These are phyloP conservation scores for Pyrus betulifolia DNA, from an alignment of 306 rosid genomes.

Conservation along the genomic window DNA sequence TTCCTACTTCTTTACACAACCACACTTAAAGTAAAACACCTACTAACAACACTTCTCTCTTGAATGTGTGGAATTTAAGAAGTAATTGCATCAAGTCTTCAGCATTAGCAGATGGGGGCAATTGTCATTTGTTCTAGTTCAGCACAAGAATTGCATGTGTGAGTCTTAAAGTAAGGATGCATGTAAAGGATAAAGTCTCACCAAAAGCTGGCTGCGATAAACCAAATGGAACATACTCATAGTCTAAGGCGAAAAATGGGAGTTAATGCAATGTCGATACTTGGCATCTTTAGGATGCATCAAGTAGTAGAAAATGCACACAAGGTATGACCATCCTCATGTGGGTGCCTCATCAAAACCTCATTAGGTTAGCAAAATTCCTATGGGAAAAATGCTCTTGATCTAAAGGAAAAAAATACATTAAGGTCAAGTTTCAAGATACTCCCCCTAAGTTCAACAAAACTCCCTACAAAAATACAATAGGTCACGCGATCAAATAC, in stretches of 20 bases:
- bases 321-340: background rate
- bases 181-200: background rate
- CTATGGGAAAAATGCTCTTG: too few relatives aligned
- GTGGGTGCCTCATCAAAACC: background rate
- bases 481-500: background rate
- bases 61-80: background rate
- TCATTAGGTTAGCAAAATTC: background rate
- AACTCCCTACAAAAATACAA: background rate
- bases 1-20: too few relatives aligned
- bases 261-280: background rate
- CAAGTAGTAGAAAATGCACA: background rate
- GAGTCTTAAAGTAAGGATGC: background rate
- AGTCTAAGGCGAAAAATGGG: background rate
- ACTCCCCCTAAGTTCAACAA: background rate
- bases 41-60: background rate
- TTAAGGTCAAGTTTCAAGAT: background rate
- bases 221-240: too few relatives aligned
- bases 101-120: background rate
- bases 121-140: too few relatives aligned
- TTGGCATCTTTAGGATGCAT: background rate
- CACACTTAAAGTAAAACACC: background rate
- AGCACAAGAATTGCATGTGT: background rate
- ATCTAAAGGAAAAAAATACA: too few relatives aligned
- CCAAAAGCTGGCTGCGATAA: background rate
- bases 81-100: background rate